Conservation (phyloP, 139 green algal species). For the Gonium pectorale region DNA sequence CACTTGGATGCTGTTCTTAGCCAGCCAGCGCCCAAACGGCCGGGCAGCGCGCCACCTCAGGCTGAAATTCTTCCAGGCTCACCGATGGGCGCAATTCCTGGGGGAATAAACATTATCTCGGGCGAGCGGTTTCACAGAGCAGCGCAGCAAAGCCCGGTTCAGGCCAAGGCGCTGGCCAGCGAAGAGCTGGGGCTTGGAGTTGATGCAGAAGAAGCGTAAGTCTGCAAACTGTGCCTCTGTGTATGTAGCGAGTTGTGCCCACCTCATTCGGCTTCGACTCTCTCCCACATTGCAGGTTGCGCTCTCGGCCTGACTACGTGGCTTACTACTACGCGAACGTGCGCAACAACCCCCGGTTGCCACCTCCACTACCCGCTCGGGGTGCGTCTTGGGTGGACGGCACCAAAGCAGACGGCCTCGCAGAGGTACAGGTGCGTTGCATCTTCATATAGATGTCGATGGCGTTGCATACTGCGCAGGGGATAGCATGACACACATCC, state of each 20-base stretch:
- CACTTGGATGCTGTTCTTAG: background rate
- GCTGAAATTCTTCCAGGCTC: constrained; percentile 32
- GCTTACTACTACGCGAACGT: constrained; percentile 53
- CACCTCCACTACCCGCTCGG: constrained; percentile 21
- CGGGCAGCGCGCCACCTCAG: constrained; percentile 24
- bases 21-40: background rate
- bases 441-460: background rate
- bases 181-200: background rate
- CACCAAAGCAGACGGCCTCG: background rate
- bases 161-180: background rate
- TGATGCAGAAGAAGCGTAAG: constrained; percentile 39
- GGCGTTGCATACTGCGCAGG: background rate
- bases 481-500: background rate
- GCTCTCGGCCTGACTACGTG: constrained; percentile 29
- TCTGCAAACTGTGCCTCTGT: no score
- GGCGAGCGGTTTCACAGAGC: background rate
- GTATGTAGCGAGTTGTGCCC: no score
- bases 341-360: constrained; percentile 54
- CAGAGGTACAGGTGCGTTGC: background rate
- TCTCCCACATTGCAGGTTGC: background rate
- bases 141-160: background rate
- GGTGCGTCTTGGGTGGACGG: background rate
- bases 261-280: background rate
- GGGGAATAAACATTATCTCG: constrained; percentile 5
- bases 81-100: background rate